These are phyloP conservation scores for Sphagnum magellanicum DNA, from an alignment of 228 moss, liverwort and hornwort species.

Conservation along the genomic window DNA sequence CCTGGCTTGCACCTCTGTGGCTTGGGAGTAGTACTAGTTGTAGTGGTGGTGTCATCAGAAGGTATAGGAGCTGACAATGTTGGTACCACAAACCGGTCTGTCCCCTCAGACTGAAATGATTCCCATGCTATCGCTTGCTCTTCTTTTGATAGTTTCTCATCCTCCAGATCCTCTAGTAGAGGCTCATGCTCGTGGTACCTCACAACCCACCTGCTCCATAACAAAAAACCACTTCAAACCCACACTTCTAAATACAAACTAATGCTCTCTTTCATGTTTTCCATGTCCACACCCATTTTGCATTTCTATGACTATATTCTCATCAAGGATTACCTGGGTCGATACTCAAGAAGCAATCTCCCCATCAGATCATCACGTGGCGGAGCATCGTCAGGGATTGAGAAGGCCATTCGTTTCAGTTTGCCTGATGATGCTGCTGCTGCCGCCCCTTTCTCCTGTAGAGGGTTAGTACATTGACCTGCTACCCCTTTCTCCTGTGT, in stretches of 20 bases:
- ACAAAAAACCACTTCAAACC: neutral
- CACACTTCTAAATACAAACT: neutral
- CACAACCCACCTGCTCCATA: constrained; percentile 67
- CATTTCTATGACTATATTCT: no score
- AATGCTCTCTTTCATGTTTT: no score
- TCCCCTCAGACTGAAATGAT: constrained; percentile 42
- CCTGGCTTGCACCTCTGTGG: neutral
- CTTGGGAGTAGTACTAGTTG: neutral
- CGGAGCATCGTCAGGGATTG: constrained; percentile 68
- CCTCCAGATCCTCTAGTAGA: constrained; percentile 77
- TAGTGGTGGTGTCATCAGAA: neutral
- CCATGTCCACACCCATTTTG: no score
- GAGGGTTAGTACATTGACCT: neutral
- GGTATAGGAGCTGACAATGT: neutral
- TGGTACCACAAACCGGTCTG: neutral
- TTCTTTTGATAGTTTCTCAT: constrained; percentile 76
- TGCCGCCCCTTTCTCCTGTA: neutral
- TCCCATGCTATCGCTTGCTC: constrained; percentile 78
- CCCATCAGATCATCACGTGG: constrained; percentile 88
- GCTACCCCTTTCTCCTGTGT: constrained; percentile 3
- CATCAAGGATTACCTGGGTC: constrained; percentile 51
- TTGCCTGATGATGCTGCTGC: constrained; percentile 18
- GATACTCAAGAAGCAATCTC: constrained; percentile 61
- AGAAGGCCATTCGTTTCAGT: constrained; percentile 57
- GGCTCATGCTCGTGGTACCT: constrained; percentile 96